A percentile compares a stretch with the other conserved stretches of the same genome.
phyloP scores from a whole-genome alignment of 2,329 filamentous ascomycete species.

The Fusarium mundagurra region DNA sequence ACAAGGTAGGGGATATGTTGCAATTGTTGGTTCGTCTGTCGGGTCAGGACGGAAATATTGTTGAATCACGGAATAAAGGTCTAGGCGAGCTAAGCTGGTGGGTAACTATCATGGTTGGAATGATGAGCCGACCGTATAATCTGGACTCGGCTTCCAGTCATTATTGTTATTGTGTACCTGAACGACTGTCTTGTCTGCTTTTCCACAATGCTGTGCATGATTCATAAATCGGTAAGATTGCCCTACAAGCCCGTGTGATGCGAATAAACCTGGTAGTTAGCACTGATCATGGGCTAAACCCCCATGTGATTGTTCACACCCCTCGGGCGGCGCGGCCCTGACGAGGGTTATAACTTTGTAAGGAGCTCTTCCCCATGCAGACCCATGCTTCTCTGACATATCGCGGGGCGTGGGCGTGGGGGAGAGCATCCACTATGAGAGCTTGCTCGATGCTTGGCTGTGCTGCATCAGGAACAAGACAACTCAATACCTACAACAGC shows the following conservation, averaged over 20 bases:
- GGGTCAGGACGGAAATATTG: conserved; percentile 9
- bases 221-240: background rate
- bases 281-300: conserved; percentile 2
- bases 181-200: background rate
- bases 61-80: background rate
- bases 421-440: conserved; percentile 16
- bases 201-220: conserved; percentile 5
- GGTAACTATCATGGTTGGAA: background rate
- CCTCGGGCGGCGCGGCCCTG: conserved; percentile 11
- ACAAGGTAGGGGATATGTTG: conserved; percentile 1
- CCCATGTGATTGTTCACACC: conserved; percentile 23
- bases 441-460: background rate
- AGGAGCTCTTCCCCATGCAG: conserved; percentile 27
- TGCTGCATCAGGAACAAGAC: conserved; percentile 1
- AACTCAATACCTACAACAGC: background rate
- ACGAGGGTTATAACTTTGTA: conserved; percentile 14
- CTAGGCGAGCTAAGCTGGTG: background rate
- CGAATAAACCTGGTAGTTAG: conserved; percentile 22
- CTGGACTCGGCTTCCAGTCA: background rate
- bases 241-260: background rate
- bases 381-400: conserved; percentile 33
- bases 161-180: background rate
- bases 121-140: background rate
- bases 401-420: conserved; percentile 32
- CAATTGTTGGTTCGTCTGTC: conserved; percentile 4